Evolutionary conservation across 371 early-diverging fungal genomes (phyloP).

Genomic region (Smittium culicis): DNA sequence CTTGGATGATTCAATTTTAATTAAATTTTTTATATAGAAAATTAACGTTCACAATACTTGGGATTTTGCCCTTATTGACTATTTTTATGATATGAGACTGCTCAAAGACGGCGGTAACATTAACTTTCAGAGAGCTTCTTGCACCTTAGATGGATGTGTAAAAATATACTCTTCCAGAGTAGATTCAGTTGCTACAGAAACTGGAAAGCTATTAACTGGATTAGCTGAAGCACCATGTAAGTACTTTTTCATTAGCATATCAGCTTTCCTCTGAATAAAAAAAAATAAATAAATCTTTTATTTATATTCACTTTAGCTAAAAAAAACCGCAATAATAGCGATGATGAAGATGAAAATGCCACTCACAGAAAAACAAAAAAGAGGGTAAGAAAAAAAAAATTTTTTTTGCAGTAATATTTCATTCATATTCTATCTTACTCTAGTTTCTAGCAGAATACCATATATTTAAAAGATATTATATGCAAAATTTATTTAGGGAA

Average conservation of each 20-base stretch:
- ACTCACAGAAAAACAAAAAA: slow-evolving; percentile 21
- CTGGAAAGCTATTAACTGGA: slow-evolving; percentile 81
- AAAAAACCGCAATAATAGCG: slow-evolving; percentile 21
- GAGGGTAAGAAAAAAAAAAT: slow-evolving; percentile 29
- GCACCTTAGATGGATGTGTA: slow-evolving; percentile 96
- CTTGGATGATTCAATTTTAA: not conserved
- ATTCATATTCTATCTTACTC: too few relatives aligned
- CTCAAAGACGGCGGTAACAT: slow-evolving; percentile 90
- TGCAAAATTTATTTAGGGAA: slow-evolving; percentile 18
- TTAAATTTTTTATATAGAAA: slow-evolving; percentile 49
- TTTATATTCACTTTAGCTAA: not conserved
- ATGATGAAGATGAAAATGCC: slow-evolving; percentile 31
- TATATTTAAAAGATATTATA: too few relatives aligned
- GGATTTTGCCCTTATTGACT: slow-evolving; percentile 96
- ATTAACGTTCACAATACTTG: slow-evolving; percentile 95
- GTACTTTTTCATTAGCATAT: slow-evolving; percentile 9
- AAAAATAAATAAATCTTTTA: not conserved
- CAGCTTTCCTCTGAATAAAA: not conserved
- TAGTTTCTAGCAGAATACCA: too few relatives aligned
- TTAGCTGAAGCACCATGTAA: slow-evolving; percentile 44
- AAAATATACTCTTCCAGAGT: slow-evolving; percentile 98
- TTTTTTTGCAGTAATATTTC: too few relatives aligned
- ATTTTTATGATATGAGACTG: slow-evolving; percentile 91
- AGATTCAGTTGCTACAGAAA: slow-evolving; percentile 94
- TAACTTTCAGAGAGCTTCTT: slow-evolving; percentile 99